Conservation (phyloP, 306 rosid genomes). For the Benincasa hispida region DNA sequence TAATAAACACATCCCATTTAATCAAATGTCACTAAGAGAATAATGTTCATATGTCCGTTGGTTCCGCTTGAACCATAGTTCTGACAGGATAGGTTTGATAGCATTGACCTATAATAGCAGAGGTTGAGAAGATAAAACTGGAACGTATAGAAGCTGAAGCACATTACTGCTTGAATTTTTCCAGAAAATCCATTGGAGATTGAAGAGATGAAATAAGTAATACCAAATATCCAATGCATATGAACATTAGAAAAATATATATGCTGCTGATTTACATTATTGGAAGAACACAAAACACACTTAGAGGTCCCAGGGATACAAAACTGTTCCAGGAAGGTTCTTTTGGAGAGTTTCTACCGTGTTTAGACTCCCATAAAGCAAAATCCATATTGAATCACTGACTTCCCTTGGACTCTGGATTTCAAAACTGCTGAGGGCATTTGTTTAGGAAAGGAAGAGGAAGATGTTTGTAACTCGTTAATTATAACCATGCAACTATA, state of each 20-base stretch:
- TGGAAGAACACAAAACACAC: neutral
- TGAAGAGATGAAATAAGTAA: neutral
- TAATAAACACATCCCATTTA: neutral
- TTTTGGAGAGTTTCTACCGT: neutral
- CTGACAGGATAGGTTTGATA: neutral
- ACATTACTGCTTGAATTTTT: neutral
- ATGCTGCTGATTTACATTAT: neutral
- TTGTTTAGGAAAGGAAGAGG: neutral
- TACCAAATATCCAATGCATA: neutral
- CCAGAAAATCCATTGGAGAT: neutral
- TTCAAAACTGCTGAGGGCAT: neutral
- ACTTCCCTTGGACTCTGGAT: neutral
- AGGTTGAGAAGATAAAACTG: neutral
- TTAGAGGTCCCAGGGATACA: neutral
- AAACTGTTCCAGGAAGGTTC: neutral
- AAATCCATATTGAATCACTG: neutral
- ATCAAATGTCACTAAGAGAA: neutral
- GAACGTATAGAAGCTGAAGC: neutral
- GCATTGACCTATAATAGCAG: neutral
- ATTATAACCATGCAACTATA: neutral
- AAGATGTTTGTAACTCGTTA: neutral
- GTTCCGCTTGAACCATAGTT: neutral
- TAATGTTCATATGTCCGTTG: neutral
- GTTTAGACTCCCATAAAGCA: neutral
- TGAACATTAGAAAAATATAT: neutral